These are phyloP conservation scores for Macadamia tetraphylla DNA, from an alignment of 164 flowering plant species.

Conservation along the genomic window DNA sequence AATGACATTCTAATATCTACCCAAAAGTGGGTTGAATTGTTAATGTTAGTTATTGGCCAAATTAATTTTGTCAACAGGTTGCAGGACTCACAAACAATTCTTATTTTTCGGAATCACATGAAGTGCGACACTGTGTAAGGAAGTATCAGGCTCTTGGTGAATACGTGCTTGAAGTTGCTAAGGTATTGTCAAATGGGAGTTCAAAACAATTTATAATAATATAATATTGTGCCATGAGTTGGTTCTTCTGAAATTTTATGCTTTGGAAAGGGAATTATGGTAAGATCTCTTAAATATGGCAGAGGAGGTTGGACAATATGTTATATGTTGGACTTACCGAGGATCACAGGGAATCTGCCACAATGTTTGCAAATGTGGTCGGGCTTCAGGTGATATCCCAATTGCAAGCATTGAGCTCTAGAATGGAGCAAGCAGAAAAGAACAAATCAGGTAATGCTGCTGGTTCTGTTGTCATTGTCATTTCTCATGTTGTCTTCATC, in stretches of 20 bases:
- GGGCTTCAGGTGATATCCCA: conserved; percentile 88
- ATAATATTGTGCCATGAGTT: conserved; percentile 7
- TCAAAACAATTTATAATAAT: not conserved
- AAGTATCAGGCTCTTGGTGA: conserved; percentile 60
- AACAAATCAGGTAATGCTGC: conserved; percentile 39
- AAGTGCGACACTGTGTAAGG: conserved; percentile 78
- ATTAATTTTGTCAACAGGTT: conserved; percentile 43
- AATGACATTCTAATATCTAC: not conserved
- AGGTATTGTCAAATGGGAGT: conserved; percentile 38
- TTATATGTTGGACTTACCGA: conserved; percentile 93
- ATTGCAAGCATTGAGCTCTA: conserved; percentile 36
- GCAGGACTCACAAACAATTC: conserved; percentile 98
- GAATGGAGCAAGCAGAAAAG: conserved; percentile 13
- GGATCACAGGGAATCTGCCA: conserved; percentile 84
- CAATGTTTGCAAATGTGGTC: conserved; percentile 80
- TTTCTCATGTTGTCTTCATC: too few species aligned
- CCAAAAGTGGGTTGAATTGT: conserved; percentile 1
- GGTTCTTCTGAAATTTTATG: conserved; percentile 9
- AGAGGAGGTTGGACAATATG: conserved; percentile 92
- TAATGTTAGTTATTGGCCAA: conserved; percentile 6
- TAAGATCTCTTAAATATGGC: conserved; percentile 46
- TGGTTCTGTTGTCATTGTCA: too few species aligned
- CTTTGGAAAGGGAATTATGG: conserved; percentile 21
- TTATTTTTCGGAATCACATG: conserved; percentile 52
- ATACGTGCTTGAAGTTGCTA: conserved; percentile 87